These are phyloP conservation scores for Xylariales sp. DNA, from an alignment of 2,329 filamentous ascomycete genomes.

Conservation along the genomic window DNA sequence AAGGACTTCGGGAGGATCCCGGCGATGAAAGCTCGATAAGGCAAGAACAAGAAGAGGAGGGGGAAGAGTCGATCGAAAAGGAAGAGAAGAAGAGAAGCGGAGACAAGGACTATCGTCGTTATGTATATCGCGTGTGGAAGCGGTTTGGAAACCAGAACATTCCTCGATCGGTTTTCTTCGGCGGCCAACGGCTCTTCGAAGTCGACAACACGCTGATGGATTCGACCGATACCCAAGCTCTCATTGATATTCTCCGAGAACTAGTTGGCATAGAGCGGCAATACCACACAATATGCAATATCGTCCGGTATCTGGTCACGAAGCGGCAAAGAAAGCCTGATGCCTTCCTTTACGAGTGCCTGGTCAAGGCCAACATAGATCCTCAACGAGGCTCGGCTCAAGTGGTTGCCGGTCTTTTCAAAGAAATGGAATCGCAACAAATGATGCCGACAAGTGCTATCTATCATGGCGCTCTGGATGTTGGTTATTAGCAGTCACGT, in stretches of 20 bases:
- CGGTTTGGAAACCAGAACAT: too few species aligned
- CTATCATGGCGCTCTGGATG: conserved; percentile 68
- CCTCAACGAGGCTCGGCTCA: conserved; percentile 59
- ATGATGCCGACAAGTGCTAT: conserved; percentile 61
- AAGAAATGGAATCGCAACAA: conserved; percentile 62
- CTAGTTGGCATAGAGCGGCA: conserved; percentile 31
- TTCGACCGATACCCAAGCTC: conserved; percentile 26
- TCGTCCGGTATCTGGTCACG: conserved; percentile 56
- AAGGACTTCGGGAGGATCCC: too few species aligned
- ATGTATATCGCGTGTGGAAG: conserved; percentile 1
- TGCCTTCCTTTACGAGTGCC: conserved; percentile 62
- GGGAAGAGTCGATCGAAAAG: too few species aligned
- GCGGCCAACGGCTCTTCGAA: too few species aligned
- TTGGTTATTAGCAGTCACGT: conserved; percentile 30
- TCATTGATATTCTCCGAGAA: conserved; percentile 45
- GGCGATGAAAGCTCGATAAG: too few species aligned
- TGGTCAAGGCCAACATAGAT: conserved; percentile 69
- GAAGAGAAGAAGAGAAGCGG: too few species aligned
- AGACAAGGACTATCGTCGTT: too few species aligned
- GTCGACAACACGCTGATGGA: conserved; percentile 17
- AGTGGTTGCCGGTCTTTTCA: conserved; percentile 58
- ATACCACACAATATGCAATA: conserved; percentile 32
- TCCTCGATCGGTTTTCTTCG: too few species aligned
- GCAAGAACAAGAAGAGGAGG: neutral
- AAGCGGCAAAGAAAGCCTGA: conserved; percentile 52